Evolutionary conservation across 305 asterid species (phyloP).

Genomic region (Caryopteris hybrid): DNA sequence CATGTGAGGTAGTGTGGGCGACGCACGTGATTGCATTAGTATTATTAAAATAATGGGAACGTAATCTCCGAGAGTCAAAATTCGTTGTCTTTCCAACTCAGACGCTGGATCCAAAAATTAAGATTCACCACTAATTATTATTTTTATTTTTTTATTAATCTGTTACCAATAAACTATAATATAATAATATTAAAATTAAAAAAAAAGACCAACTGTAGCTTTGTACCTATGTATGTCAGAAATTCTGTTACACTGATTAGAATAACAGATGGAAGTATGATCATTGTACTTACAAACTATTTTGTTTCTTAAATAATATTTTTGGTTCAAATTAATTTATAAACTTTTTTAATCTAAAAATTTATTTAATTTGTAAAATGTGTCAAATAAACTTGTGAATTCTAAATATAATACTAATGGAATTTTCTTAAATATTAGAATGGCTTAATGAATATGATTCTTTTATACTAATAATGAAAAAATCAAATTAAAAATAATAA

Average conservation of each 20-base stretch:
- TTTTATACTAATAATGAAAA: no score
- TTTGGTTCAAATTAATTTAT: no score
- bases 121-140: constrained; percentile 21
- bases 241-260: neutral
- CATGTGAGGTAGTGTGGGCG: constrained; percentile 47
- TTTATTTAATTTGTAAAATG: no score
- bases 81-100: constrained; percentile 13
- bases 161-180: neutral
- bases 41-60: constrained; percentile 20
- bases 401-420: no score
- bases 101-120: constrained; percentile 20
- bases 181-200: neutral
- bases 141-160: neutral
- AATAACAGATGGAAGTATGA: neutral
- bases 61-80: constrained; percentile 18
- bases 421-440: no score
- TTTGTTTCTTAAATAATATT: no score
- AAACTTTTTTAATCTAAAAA: no score
- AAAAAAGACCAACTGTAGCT: neutral
- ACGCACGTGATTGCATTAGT: constrained; percentile 34
- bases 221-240: constrained; percentile 2
- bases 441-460: no score
- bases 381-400: no score
- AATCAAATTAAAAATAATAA: no score
- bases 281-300: neutral